Percentiles rank a stretch among this genome's conserved stretches.
phyloP scores from a whole-genome alignment of 257 asterid genomes.

The Ligustrum vulgare region DNA sequence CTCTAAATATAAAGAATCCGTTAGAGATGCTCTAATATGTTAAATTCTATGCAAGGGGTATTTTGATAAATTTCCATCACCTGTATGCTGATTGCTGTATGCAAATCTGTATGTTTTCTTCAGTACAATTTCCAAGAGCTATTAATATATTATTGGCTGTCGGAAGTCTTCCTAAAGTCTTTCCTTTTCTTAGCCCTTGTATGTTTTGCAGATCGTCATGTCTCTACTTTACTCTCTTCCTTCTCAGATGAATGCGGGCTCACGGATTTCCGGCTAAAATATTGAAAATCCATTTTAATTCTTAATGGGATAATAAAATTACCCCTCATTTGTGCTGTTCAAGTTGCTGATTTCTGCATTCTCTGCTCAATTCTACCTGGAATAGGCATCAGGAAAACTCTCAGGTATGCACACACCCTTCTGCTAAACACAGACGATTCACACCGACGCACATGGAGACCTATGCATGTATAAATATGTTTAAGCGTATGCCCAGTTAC shows the following conservation, averaged over 20 bases:
- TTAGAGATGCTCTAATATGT: too few relatives aligned
- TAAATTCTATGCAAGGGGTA: too few relatives aligned
- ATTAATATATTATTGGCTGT: too few relatives aligned
- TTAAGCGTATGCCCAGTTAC: neutral
- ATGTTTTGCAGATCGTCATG: neutral
- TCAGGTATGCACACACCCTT: neutral
- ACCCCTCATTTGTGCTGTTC: neutral
- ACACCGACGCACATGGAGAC: neutral
- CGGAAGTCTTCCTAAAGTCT: too few relatives aligned
- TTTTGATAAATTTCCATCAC: too few relatives aligned
- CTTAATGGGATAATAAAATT: too few relatives aligned
- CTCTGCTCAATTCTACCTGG: neutral
- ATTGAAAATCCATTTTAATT: neutral
- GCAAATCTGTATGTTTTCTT: too few relatives aligned
- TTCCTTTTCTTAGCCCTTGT: too few relatives aligned
- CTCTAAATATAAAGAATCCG: too few relatives aligned
- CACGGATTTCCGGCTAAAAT: neutral
- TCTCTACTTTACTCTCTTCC: neutral
- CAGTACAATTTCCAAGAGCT: too few relatives aligned
- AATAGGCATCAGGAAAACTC: neutral
- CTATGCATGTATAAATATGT: neutral
- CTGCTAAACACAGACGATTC: neutral
- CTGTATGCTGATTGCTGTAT: too few relatives aligned
- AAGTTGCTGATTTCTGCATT: too few relatives aligned
- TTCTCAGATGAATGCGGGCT: neutral